Conservation (phyloP, 164 flowering plant species). For the Sextonia rubra region DNA sequence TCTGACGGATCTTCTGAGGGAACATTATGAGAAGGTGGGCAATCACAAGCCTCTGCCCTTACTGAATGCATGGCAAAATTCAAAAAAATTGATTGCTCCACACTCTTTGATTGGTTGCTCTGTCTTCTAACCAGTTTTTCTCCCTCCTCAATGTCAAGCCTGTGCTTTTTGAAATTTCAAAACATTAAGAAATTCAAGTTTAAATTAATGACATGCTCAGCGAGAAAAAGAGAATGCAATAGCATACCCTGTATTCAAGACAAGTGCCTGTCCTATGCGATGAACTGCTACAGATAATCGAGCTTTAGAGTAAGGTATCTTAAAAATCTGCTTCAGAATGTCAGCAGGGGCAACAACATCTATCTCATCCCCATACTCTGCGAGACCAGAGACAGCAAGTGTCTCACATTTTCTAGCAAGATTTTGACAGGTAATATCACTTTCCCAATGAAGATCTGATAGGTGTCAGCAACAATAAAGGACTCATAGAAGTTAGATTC, state of each 20-base stretch:
- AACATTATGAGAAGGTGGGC: constrained; percentile 64
- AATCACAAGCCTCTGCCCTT: constrained; percentile 95
- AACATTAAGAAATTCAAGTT: not conserved
- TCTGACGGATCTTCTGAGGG: constrained; percentile 34
- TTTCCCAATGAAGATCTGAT: constrained; percentile 56
- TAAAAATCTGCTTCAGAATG: constrained; percentile 92
- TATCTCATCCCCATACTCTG: constrained; percentile 88
- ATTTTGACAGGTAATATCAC: constrained; percentile 46
- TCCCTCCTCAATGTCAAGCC: constrained; percentile 95
- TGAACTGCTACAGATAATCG: constrained; percentile 87
- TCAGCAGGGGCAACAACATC: constrained; percentile 94
- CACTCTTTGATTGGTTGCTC: constrained; percentile 63
- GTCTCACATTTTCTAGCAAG: constrained; percentile 79
- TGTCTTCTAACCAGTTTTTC: constrained; percentile 76
- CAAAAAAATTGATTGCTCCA: constrained; percentile 70
- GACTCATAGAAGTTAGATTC: not conserved
- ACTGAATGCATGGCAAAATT: constrained; percentile 98
- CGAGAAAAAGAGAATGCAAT: constrained; percentile 4
- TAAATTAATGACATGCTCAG: not conserved
- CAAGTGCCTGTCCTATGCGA: constrained; percentile 86
- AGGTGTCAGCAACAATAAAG: constrained; percentile 1
- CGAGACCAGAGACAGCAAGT: constrained; percentile 90
- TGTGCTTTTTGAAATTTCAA: constrained; percentile 19
- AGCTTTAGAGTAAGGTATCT: constrained; percentile 92
- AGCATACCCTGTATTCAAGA: constrained; percentile 76